Evolutionary conservation across 768 basidiomycete species (phyloP), one percentile per base, ranked within the genome.

Genomic region (Suillus luteus): DNA sequence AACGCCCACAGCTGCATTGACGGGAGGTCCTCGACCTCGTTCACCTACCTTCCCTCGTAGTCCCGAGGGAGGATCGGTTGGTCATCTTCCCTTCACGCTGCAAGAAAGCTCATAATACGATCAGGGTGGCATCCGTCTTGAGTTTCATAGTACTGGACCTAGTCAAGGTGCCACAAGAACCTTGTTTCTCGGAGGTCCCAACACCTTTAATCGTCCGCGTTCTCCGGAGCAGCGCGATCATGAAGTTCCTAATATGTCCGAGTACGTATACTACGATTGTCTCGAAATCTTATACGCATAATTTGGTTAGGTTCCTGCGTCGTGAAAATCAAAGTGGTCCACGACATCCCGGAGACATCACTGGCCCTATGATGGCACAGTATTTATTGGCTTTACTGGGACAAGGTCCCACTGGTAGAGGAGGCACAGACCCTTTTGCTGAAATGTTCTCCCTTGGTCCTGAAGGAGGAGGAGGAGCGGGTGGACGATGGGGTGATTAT

Each of bases 401-500:
- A 65, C 75, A 69, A 59, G 75, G 81, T 37, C 68, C 49, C 60
- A 71, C 60, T 24, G 69, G 65, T 14, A 67, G 58, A 37, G 76
- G 81, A 37, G 76, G 81, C 40, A 79, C 81, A 35, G 83, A 84
- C 63, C 80, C 81, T 12, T 70, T 83, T 61, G 62, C 76, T 33
- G 80, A 80, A 15, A 58, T 85, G 46, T 76, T 87, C 44, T 77
- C 78, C 76, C 52, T 54, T 54, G 72, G 72, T 38, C 70, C 72
- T 4, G 73, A 74, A 48, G 79, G 77, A 10, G 73, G 72, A 33
- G 78, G 72, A 35, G 78, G 83, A 4, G 80, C 82, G 62, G 77
- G 77, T 40, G 88, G 90, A 1, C 80, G 86, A 70, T 85, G 89
- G 84, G 95, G 95, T 3, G 95, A 97, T 73, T 97, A 96, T 78